phyloP scores from a whole-genome alignment of 805 yeast genomes.

The Cyberlindnera amylophila region DNA sequence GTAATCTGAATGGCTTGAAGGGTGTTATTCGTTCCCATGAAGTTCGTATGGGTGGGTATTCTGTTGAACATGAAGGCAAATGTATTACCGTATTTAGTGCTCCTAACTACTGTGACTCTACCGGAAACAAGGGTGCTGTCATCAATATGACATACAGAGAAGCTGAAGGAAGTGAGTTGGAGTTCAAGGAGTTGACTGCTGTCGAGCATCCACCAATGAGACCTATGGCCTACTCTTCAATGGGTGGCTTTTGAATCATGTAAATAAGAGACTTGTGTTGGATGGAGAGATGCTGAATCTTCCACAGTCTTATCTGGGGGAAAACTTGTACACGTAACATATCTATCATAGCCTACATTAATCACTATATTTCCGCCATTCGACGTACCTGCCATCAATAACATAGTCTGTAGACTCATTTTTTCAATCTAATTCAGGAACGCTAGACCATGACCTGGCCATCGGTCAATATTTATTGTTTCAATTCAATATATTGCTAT shows the following conservation, averaged over 20 bases:
- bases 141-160: slow-evolving; percentile 55
- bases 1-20: slow-evolving; percentile 64
- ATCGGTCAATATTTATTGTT: too few species aligned
- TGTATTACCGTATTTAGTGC: slow-evolving; percentile 96
- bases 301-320: too few species aligned
- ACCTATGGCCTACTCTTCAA: slow-evolving; percentile 84
- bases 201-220: slow-evolving; percentile 87
- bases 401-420: too few species aligned
- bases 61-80: slow-evolving; percentile 79
- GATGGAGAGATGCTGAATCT: too few species aligned
- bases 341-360: too few species aligned
- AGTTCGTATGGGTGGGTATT: slow-evolving; percentile 88
- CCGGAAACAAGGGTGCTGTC: slow-evolving; percentile 88
- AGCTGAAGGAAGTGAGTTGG: slow-evolving; percentile 36
- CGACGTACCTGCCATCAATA: too few species aligned
- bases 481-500: background rate
- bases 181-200: slow-evolving; percentile 64
- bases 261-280: too few species aligned
- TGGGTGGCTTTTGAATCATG: background rate
- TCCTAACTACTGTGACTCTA: slow-evolving; percentile 93
- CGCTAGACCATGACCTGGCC: too few species aligned
- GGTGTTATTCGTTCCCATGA: slow-evolving; percentile 93
- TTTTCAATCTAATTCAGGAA: too few species aligned
- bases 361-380: too few species aligned
- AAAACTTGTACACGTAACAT: too few species aligned